Conservation (phyloP, 805 yeast species). For the Tetrapisispora iriomotensis region DNA sequence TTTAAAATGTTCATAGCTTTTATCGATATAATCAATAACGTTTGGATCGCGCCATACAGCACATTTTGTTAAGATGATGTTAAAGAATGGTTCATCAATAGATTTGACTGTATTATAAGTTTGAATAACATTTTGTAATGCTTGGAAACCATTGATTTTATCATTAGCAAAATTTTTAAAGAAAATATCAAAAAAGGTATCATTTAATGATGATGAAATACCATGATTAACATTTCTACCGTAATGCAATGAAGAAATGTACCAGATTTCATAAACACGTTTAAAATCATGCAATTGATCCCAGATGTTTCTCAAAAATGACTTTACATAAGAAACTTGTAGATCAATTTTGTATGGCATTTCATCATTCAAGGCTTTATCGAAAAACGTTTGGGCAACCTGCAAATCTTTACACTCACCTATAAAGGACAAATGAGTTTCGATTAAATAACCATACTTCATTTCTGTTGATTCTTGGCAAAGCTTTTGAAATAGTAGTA, state of each 20-base stretch:
- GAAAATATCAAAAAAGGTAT: slow-evolving; percentile 52
- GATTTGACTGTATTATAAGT: slow-evolving; percentile 43
- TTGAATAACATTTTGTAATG: slow-evolving; percentile 43
- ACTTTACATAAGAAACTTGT: slow-evolving; percentile 59
- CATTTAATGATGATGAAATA: slow-evolving; percentile 58
- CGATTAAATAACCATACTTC: slow-evolving; percentile 39
- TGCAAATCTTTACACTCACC: slow-evolving; percentile 60
- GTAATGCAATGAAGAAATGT: slow-evolving; percentile 42
- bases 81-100: slow-evolving; percentile 66
- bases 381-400: slow-evolving; percentile 60
- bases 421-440: slow-evolving; percentile 64
- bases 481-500: slow-evolving; percentile 47
- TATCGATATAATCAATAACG: slow-evolving; percentile 48
- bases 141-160: slow-evolving; percentile 39
- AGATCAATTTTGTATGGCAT: slow-evolving; percentile 60
- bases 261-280: slow-evolving; percentile 49
- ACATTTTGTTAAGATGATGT: slow-evolving; percentile 53
- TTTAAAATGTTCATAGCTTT: slow-evolving; percentile 43
- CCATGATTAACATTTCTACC: slow-evolving; percentile 47
- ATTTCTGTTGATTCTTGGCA: slow-evolving; percentile 26
- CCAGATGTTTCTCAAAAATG: slow-evolving; percentile 50
- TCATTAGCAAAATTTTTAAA: slow-evolving; percentile 43
- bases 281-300: slow-evolving; percentile 43
- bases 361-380: slow-evolving; percentile 52
- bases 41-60: slow-evolving; percentile 52